Evolutionary conservation across 306 rosid species (phyloP), one percentile per base, ranked within the genome.

Genomic region (Vicia sativa): DNA sequence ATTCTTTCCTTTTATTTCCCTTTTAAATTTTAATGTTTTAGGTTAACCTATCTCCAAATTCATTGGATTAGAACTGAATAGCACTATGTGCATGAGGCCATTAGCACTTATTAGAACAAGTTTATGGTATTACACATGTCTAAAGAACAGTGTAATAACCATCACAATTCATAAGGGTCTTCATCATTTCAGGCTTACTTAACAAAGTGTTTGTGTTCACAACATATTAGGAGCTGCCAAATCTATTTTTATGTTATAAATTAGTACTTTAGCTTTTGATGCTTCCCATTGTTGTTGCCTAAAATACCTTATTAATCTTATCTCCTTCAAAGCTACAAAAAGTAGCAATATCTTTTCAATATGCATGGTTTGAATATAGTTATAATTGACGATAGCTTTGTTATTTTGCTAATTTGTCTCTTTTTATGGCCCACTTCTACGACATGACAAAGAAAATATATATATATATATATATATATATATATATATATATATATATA

Each of bases 51-150:
- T 65, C 73, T 18, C 28, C 44, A 65, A 46, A 43, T 14, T 78
- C 77, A 86, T 86, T 82, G 89, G 87, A 71, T 73, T 71, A 60
- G 80, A 80, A 81, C 80, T 81, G 77, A 71, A 70, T 42, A 76
- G 70, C 79, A 75, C 84, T 54, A 71, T 34, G 43, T 58, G 37
- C 81, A 82, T 48, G 77, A 71, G 53, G 80, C 57, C 60, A 67
- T 39, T 28, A 53, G 39, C 79, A 74, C 68, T 79, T 39, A 68
- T 64, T 15, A 57, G 72, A 77, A 70, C 19, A 15, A 74, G 77
- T 65, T 81, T 68, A 75, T 77, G 76, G 71, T 63, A 39, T 79
- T 73, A 83, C 82, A 83, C 71, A 77, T 76, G 81, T 74, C 74
- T 74, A 42, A 67, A 73, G 0, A 67, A 55, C 77, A 68, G 75